These are phyloP conservation scores for Brassica rapa DNA, from an alignment of 345 rosid species.

Conservation along the genomic window DNA sequence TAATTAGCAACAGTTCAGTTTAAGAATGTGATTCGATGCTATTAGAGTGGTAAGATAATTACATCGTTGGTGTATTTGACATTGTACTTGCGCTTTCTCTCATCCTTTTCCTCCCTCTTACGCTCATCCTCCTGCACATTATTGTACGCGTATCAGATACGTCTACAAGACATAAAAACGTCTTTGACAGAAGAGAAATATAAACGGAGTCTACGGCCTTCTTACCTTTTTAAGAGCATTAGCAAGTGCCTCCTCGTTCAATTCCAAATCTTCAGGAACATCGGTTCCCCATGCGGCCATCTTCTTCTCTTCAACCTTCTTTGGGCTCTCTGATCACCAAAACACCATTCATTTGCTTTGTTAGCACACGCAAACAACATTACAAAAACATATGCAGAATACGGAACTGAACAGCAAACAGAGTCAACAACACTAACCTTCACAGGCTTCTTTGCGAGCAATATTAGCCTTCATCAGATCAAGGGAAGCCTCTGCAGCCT, in stretches of 20 bases:
- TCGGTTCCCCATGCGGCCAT: slow-evolving; percentile 84
- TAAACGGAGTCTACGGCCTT: neutral
- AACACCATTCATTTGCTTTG: neutral
- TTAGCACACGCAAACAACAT: slow-evolving; percentile 17
- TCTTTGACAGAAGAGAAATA: neutral
- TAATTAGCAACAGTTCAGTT: neutral
- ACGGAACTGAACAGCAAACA: slow-evolving; percentile 3
- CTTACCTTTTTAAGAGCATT: slow-evolving; percentile 40
- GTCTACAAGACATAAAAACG: slow-evolving; percentile 10
- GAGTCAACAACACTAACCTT: slow-evolving; percentile 36
- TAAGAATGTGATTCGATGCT: neutral
- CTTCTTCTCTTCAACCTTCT: slow-evolving; percentile 60
- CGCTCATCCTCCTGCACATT: slow-evolving; percentile 53
- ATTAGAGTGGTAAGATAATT: neutral
- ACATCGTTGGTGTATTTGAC: slow-evolving; percentile 58
- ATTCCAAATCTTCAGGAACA: slow-evolving; percentile 58
- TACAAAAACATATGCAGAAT: neutral
- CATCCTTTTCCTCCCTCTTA: slow-evolving; percentile 59
- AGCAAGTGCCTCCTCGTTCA: slow-evolving; percentile 61
- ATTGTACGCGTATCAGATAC: slow-evolving; percentile 41
- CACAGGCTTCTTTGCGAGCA: slow-evolving; percentile 68
- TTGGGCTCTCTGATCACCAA: slow-evolving; percentile 34
- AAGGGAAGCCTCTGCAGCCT: slow-evolving; percentile 85
- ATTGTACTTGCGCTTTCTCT: slow-evolving; percentile 67
- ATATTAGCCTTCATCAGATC: slow-evolving; percentile 88